Conservation (phyloP, 192 early-diverging fungal genomes). For the Chytriomyces confervae region DNA sequence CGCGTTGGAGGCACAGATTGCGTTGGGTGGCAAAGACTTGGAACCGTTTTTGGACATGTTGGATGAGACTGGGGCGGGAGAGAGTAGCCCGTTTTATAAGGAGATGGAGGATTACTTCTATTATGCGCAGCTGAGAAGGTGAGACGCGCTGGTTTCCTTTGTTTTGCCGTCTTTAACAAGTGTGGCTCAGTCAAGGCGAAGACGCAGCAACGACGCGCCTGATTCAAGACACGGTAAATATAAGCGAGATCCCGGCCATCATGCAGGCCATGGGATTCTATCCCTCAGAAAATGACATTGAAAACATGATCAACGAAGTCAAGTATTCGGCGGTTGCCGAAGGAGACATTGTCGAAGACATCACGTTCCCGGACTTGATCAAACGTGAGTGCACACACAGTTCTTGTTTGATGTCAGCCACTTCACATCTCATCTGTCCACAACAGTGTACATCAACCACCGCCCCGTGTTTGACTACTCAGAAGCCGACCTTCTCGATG, state of each 20-base stretch:
- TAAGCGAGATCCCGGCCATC: slow-evolving; percentile 55
- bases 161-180: background rate
- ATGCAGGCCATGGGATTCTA: slow-evolving; percentile 70
- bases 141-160: no score
- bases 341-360: slow-evolving; percentile 40
- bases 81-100: slow-evolving; percentile 50
- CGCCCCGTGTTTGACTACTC: slow-evolving; percentile 51
- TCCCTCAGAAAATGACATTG: slow-evolving; percentile 57
- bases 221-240: slow-evolving; percentile 48
- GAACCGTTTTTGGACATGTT: slow-evolving; percentile 64
- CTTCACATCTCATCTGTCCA: background rate
- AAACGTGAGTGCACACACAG: slow-evolving; percentile 41
- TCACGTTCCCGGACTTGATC: slow-evolving; percentile 62
- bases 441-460: slow-evolving; percentile 62
- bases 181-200: slow-evolving; percentile 57
- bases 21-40: slow-evolving; percentile 48
- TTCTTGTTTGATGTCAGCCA: background rate
- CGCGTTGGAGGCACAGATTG: slow-evolving; percentile 50
- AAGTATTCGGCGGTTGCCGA: slow-evolving; percentile 49
- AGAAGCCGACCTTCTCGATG: slow-evolving; percentile 48
- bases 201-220: slow-evolving; percentile 46
- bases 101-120: slow-evolving; percentile 74
- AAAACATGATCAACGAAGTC: slow-evolving; percentile 68
- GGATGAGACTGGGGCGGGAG: slow-evolving; percentile 40
- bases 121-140: slow-evolving; percentile 64